Conservation (phyloP, 768 basidiomycete species). For the Calocera viscosa region DNA sequence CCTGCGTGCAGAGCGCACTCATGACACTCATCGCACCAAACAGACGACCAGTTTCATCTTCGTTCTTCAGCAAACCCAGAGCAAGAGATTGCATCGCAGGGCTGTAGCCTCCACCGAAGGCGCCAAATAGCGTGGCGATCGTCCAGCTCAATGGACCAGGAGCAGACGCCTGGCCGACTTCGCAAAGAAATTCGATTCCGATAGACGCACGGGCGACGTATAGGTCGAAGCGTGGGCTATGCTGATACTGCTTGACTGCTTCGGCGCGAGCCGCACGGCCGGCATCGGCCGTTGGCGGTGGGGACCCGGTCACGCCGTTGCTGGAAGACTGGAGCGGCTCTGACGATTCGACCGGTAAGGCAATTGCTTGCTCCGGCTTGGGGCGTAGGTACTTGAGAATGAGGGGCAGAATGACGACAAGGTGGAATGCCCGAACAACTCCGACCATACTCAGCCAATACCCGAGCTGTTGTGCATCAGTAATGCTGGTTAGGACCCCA, state of each 20-base stretch:
- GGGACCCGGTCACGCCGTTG: not conserved
- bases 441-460: conserved; percentile 54
- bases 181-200: conserved; percentile 41
- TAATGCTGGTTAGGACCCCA: not conserved
- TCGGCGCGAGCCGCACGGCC: not conserved
- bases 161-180: conserved; percentile 39
- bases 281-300: not conserved
- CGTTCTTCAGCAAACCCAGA: conserved; percentile 41
- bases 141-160: conserved; percentile 41
- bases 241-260: not conserved
- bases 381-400: conserved; percentile 44
- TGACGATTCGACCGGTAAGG: conserved; percentile 21
- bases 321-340: conserved; percentile 21
- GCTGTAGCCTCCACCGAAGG: conserved; percentile 49
- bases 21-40: conserved; percentile 73
- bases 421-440: conserved; percentile 39
- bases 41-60: conserved; percentile 51
- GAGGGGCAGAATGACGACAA: conserved; percentile 50
- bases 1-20: conserved; percentile 51
- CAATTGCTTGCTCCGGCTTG: conserved; percentile 22
- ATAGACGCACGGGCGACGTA: conserved; percentile 50
- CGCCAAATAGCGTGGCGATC: conserved; percentile 35
- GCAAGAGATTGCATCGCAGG: conserved; percentile 64
- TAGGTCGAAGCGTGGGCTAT: conserved; percentile 47
- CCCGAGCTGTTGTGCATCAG: conserved; percentile 39